These are phyloP conservation scores for Fistulinella cinereoalba DNA, from an alignment of 1,284 basidiomycete genomes.

Conservation along the genomic window DNA sequence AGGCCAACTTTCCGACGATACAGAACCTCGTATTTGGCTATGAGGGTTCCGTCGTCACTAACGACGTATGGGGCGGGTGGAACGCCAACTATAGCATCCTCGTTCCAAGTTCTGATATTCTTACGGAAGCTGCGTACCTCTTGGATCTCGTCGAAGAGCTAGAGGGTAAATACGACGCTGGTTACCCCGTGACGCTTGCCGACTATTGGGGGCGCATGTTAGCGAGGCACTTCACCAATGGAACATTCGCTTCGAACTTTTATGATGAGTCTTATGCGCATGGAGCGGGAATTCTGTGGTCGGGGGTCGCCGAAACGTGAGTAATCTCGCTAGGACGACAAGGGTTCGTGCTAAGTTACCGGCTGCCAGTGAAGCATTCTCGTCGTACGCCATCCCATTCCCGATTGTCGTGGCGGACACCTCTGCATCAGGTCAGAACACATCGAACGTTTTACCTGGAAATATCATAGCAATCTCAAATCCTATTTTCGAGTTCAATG, in stretches of 20 bases:
- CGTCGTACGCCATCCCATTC: conserved; percentile 35
- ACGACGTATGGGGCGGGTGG: conserved; percentile 37
- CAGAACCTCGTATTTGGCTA: conserved; percentile 39
- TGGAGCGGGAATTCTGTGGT: conserved; percentile 38
- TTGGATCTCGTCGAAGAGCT: conserved; percentile 31
- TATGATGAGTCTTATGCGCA: conserved; percentile 32
- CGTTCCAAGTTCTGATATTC: conserved; percentile 16
- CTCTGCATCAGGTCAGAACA: conserved; percentile 26
- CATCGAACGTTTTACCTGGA: conserved; percentile 18
- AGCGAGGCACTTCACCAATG: conserved; percentile 41
- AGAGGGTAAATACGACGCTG: conserved; percentile 30
- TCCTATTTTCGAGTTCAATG: conserved; percentile 44
- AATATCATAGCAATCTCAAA: conserved; percentile 36
- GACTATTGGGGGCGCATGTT: conserved; percentile 36
- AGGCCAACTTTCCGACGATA: conserved; percentile 41
- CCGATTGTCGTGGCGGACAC: conserved; percentile 37
- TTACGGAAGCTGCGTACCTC: conserved; percentile 21
- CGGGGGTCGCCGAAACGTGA: conserved; percentile 34
- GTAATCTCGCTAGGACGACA: too few species aligned
- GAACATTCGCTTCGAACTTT: conserved; percentile 35
- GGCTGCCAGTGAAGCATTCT: conserved; percentile 31
- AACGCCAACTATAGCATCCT: conserved; percentile 28
- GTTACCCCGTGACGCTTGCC: conserved; percentile 34
- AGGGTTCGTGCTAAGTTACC: too few species aligned
- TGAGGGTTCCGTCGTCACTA: conserved; percentile 7